phyloP scores from a whole-genome alignment of 2,329 filamentous ascomycete genomes.

The Clonostachys sp. region DNA sequence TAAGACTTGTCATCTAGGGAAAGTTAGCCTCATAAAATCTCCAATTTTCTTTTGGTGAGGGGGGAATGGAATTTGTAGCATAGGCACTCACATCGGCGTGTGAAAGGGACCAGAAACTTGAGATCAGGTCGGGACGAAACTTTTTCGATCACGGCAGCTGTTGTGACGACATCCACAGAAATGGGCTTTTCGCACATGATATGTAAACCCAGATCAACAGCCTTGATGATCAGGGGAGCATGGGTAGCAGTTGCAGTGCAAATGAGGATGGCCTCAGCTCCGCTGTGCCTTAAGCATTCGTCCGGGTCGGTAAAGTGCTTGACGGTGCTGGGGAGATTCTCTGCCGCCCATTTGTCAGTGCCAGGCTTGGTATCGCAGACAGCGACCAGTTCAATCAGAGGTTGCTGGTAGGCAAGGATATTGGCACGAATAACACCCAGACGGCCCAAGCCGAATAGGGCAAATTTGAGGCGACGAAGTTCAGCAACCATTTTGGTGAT shows the following conservation, averaged over 20 bases:
- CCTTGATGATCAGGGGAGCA: neutral
- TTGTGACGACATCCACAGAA: neutral
- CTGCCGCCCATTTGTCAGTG: neutral
- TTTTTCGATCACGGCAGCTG: neutral
- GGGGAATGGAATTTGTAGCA: no score
- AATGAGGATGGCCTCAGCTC: neutral
- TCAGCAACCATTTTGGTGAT: no score
- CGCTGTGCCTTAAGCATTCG: neutral
- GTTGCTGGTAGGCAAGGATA: neutral
- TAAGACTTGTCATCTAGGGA: neutral
- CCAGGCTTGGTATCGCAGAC: neutral
- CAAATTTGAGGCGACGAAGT: neutral
- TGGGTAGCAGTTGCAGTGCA: neutral
- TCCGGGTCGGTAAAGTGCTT: neutral
- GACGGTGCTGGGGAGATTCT: neutral
- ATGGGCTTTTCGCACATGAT: neutral
- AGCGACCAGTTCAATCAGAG: neutral
- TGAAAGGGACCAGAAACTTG: neutral
- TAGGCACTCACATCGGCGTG: neutral
- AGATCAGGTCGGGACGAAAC: neutral
- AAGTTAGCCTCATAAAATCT: neutral
- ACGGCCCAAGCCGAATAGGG: neutral
- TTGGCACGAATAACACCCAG: neutral
- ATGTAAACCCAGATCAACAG: neutral
- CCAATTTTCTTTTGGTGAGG: no score